A percentile compares a stretch with the other conserved stretches of the same genome.
Evolutionary conservation across 1,284 basidiomycete species (phyloP).

Genomic region (Trichosporon sp.): DNA sequence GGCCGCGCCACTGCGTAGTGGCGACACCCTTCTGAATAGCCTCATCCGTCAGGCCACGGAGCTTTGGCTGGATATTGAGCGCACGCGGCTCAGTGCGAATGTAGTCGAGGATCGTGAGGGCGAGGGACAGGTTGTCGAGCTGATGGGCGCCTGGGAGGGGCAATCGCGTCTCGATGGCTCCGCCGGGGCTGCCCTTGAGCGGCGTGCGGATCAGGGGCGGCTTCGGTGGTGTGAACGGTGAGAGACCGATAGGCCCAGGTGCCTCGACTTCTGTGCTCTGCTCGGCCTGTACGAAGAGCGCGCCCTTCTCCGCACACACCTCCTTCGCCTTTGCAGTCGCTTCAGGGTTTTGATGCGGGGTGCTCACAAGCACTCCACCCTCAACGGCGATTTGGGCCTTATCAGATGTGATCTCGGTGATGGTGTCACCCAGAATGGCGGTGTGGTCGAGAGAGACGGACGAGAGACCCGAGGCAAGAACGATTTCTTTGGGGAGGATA

Average conservation of each 20-base stretch:
- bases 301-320: conserved; percentile 54
- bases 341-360: conserved; percentile 65
- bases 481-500: conserved; percentile 68
- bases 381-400: conserved; percentile 80
- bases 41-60: conserved; percentile 58
- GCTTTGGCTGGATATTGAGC: conserved; percentile 43
- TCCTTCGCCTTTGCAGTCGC: conserved; percentile 60
- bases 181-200: conserved; percentile 21
- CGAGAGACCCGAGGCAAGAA: conserved; percentile 79
- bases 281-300: conserved; percentile 39
- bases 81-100: conserved; percentile 62
- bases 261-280: conserved; percentile 18
- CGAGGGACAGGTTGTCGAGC: conserved; percentile 74
- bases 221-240: conserved; percentile 36
- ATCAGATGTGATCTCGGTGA: conserved; percentile 74
- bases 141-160: conserved; percentile 81
- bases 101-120: conserved; percentile 67
- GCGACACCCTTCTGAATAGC: conserved; percentile 66
- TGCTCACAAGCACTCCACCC: conserved; percentile 73
- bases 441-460: conserved; percentile 92
- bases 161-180: conserved; percentile 39
- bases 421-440: conserved; percentile 76
- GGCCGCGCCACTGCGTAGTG: conserved; percentile 73
- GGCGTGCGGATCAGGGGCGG: conserved; percentile 33
- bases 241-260: conserved; percentile 44